A percentile compares a stretch with the other conserved stretches of the same genome.
Evolutionary conservation across 495 filamentous ascomycete species (phyloP).

Genomic region (Podospora bellae-mahoneyi): DNA sequence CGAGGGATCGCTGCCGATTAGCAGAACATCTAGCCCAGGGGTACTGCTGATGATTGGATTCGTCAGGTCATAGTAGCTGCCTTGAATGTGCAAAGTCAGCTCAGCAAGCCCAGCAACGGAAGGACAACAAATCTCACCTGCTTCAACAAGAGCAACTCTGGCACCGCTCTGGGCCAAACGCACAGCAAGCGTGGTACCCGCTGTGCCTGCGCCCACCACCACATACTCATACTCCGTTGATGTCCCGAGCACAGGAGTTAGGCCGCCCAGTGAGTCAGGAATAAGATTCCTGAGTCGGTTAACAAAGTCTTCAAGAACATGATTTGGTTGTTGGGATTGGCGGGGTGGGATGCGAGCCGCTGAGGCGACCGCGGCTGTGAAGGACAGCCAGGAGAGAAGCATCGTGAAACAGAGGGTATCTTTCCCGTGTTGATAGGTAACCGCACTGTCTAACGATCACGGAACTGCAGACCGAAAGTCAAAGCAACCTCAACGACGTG

Average conservation of each 20-base stretch:
- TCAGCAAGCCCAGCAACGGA: not conserved
- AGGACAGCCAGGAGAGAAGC: conserved; percentile 4
- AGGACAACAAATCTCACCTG: conserved; percentile 2
- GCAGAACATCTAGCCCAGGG: conserved; percentile 12
- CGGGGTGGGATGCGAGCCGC: conserved; percentile 7
- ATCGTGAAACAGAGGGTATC: not conserved
- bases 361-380: not conserved
- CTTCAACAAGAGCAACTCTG: conserved; percentile 11
- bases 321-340: not conserved
- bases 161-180: conserved; percentile 13
- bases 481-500: not conserved
- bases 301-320: not conserved
- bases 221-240: conserved; percentile 12
- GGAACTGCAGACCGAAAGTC: not conserved
- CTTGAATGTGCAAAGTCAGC: not conserved
- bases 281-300: not conserved
- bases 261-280: conserved; percentile 6
- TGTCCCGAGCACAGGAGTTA: conserved; percentile 4
- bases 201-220: conserved; percentile 13
- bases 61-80: conserved; percentile 13
- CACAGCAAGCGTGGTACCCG: conserved; percentile 6
- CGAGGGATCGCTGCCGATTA: conserved; percentile 2
- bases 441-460: not conserved
- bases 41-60: conserved; percentile 13
- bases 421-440: too few species aligned